These are phyloP conservation scores for Spiraea crenata DNA, from an alignment of 331 rosid genomes.

Conservation along the genomic window DNA sequence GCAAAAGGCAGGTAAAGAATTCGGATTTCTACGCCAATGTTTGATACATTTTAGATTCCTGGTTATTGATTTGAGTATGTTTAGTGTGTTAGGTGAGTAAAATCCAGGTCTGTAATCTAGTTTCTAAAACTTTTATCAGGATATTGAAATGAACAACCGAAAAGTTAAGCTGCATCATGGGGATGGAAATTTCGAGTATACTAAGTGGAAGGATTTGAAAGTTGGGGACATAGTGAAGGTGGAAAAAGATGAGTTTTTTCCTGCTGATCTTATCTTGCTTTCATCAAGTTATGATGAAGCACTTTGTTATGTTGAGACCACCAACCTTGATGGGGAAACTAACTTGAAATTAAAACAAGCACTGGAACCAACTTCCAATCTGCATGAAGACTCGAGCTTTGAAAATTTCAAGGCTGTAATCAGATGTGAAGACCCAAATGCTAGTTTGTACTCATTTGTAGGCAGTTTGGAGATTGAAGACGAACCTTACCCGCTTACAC, in stretches of 20 bases:
- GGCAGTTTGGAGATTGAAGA: conserved; percentile 67
- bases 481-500: conserved; percentile 68
- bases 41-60: neutral
- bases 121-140: conserved; percentile 50
- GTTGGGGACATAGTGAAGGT: conserved; percentile 90
- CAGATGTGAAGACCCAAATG: conserved; percentile 93
- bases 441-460: conserved; percentile 78
- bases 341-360: conserved; percentile 87
- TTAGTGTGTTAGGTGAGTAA: conserved; percentile 2
- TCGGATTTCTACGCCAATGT: neutral
- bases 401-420: conserved; percentile 64
- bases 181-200: conserved; percentile 48
- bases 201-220: conserved; percentile 83
- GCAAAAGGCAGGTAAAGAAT: conserved; percentile 72
- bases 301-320: conserved; percentile 92
- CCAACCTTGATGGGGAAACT: conserved; percentile 93
- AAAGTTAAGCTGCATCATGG: conserved; percentile 61
- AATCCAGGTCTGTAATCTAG: conserved; percentile 27
- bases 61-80: neutral
- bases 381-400: conserved; percentile 62
- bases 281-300: conserved; percentile 86
- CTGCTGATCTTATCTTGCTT: conserved; percentile 91
- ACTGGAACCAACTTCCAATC: conserved; percentile 60
- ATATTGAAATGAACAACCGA: conserved; percentile 88
- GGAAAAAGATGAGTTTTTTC: conserved; percentile 83